Conservation (phyloP, 139 green algal genomes). For the Haematococcus sp. region DNA sequence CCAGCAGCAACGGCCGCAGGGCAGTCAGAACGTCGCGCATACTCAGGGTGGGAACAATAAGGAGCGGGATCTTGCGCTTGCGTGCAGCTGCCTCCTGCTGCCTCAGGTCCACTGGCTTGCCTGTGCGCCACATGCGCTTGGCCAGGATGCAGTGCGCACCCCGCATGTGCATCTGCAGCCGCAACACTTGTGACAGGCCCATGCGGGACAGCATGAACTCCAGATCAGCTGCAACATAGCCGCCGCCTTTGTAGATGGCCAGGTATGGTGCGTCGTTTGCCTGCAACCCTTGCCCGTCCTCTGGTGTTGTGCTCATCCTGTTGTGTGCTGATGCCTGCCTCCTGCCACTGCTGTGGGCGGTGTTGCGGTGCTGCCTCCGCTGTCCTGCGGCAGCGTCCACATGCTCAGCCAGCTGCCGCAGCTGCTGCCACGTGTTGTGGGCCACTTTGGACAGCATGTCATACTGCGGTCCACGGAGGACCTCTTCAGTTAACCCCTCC, state of each 20-base stretch:
- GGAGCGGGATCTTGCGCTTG: neutral
- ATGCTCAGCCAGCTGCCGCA: neutral
- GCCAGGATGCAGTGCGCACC: slow-evolving; percentile 20
- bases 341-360: neutral
- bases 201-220: neutral
- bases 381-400: neutral
- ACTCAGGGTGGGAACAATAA: neutral
- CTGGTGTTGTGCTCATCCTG: too few species aligned
- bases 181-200: slow-evolving; percentile 10
- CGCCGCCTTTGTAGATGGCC: slow-evolving; percentile 18
- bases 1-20: slow-evolving; percentile 7
- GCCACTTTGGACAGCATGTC: neutral
- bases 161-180: neutral
- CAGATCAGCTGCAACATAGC: slow-evolving; percentile 20
- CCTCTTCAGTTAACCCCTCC: neutral
- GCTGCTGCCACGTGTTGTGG: neutral
- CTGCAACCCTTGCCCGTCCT: too few species aligned
- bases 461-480: neutral
- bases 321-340: neutral
- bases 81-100: slow-evolving; percentile 7
- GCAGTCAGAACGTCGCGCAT: neutral
- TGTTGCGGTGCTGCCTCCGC: neutral
- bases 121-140: slow-evolving; percentile 8
- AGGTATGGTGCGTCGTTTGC: too few species aligned
- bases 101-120: slow-evolving; percentile 11